Evolutionary conservation across 2,329 filamentous ascomycete genomes (phyloP), one percentile per base, ranked within the genome.

Genomic region (Fusarium chaquense): DNA sequence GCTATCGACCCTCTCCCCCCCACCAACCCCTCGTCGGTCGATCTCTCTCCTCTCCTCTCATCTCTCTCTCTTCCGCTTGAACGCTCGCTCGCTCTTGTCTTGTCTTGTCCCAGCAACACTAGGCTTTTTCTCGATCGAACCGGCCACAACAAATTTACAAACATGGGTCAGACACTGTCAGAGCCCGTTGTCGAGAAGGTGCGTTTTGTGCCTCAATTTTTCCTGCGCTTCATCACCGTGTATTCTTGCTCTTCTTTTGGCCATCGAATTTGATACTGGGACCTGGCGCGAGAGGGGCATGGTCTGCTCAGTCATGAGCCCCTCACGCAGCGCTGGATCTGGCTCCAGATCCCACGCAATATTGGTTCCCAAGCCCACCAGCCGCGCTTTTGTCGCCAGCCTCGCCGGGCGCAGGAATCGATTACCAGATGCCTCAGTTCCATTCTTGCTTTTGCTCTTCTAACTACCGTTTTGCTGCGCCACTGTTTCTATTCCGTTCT

Each of bases 101-200:
- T 62, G 58, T 56, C 60, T 66, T 52, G 64, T 70, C 71, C 46
- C 53, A 57, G 67, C 69, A 61, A 62, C 58, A 57, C 50, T 69
- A 71, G 75, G 73, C 73, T 69, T 66, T 71, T 70, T 74, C 52
- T 72, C 74, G 68, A 71, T 65, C 72, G 72, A 73, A 73, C 56
- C 67, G 59, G 65, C 45, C 57, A 69, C 41, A 62, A 58, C 53
- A 65, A 65, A 69, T 58, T 47, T 67, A 56, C 57, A 78, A 72
- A 71, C 83, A 99, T 99, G 96, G 96, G 96, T 89, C 96, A 99
- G 87, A 99, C 96, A 83, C 91, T 99, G 80, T 98, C 95, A 78
- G 96, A 99, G 87, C 96, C 96, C 78, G 94, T 99, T 78, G 92
- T 97, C 82, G 96, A 98, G 81, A 99, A 99, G 94, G 96, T 99